These are phyloP conservation scores for Cercophora newfieldiana DNA, from an alignment of 495 filamentous ascomycete species.

Conservation along the genomic window DNA sequence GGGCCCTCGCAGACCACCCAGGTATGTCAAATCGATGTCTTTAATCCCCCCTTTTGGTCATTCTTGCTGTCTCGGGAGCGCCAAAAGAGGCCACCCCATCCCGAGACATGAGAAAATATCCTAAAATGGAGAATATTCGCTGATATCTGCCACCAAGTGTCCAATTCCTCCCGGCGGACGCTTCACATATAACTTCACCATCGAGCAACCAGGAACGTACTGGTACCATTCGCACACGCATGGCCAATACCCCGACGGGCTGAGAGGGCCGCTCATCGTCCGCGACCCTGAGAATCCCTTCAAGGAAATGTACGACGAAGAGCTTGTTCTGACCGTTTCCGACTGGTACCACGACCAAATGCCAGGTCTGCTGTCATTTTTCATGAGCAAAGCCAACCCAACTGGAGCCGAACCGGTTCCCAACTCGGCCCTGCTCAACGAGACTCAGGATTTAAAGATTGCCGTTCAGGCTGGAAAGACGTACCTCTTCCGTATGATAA, in stretches of 20 bases:
- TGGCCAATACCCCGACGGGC: constrained; percentile 49
- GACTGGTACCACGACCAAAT: constrained; percentile 51
- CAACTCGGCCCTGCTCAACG: constrained; percentile 68
- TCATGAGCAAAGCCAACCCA: constrained; percentile 32
- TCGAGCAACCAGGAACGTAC: constrained; percentile 63
- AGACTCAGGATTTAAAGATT: constrained; percentile 56
- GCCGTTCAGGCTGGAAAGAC: constrained; percentile 66
- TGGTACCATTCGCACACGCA: constrained; percentile 40
- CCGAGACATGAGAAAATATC: no score
- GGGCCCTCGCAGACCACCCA: constrained; percentile 67
- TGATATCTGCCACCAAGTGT: no score
- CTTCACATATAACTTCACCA: constrained; percentile 76
- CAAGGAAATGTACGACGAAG: constrained; percentile 53
- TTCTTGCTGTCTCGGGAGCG: no score
- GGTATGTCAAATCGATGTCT: no score
- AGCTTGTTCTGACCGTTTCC: constrained; percentile 48
- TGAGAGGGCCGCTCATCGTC: constrained; percentile 55
- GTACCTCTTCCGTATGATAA: constrained; percentile 75
- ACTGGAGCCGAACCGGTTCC: constrained; percentile 67
- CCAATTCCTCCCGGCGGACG: constrained; percentile 60
- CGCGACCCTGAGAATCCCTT: constrained; percentile 53
- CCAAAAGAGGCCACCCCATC: no score
- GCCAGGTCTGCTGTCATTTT: constrained; percentile 40
- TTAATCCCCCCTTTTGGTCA: no score
- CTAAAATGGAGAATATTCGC: no score